These are phyloP conservation scores for Phyllosticta capitalensis DNA, from an alignment of 2,329 filamentous ascomycete species.

Conservation along the genomic window DNA sequence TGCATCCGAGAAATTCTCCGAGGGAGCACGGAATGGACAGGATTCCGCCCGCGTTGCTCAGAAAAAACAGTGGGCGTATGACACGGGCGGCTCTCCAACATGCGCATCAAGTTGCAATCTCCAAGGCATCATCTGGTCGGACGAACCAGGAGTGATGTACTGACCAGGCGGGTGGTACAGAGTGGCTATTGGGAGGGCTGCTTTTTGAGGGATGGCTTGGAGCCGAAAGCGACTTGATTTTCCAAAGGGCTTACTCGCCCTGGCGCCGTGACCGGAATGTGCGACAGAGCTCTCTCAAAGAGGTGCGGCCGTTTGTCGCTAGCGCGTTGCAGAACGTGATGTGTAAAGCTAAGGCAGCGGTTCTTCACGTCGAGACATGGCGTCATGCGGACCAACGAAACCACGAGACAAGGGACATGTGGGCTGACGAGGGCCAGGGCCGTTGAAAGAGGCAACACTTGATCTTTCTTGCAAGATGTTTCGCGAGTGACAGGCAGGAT, in stretches of 20 bases:
- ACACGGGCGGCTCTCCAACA: background rate
- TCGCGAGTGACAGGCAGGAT: background rate
- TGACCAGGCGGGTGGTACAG: background rate
- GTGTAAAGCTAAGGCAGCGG: background rate
- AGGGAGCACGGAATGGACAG: background rate
- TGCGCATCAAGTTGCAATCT: background rate
- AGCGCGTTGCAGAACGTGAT: background rate
- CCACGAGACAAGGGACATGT: background rate
- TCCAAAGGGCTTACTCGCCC: background rate
- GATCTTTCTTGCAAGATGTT: no score
- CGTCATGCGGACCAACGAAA: background rate
- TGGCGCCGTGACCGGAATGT: background rate
- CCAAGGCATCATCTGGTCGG: background rate
- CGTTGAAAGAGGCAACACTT: background rate
- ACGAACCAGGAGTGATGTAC: background rate
- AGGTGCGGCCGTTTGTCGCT: background rate
- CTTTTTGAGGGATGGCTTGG: background rate
- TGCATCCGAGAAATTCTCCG: background rate
- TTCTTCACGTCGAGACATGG: background rate
- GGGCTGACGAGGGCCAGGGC: background rate
- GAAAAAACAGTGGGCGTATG: background rate
- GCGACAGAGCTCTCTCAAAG: background rate
- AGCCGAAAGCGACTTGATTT: background rate
- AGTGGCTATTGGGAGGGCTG: background rate
- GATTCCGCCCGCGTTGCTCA: background rate